Percentiles rank a stretch among this genome's conserved stretches.
These are phyloP conservation scores for Alternaria tenuissima DNA, from an alignment of 2,329 filamentous ascomycete species.

Conservation along the genomic window DNA sequence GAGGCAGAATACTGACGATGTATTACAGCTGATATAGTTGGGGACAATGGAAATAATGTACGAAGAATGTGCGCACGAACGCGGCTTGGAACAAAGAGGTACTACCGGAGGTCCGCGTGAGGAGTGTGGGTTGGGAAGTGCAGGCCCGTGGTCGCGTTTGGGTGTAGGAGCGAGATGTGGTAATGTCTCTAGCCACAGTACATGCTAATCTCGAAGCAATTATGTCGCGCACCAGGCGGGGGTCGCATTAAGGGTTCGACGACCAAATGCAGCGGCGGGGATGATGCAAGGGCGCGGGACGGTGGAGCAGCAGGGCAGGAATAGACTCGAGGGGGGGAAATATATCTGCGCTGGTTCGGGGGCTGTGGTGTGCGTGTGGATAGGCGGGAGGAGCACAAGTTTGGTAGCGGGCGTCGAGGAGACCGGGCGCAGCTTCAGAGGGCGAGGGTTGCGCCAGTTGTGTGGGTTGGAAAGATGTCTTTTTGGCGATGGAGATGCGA, in stretches of 20 bases:
- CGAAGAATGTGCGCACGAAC: conserved; percentile 37
- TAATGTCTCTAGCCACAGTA: conserved; percentile 41
- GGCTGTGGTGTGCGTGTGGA: neutral
- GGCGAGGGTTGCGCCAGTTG: conserved; percentile 13
- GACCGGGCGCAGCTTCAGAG: conserved; percentile 4
- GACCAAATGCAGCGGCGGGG: conserved; percentile 30
- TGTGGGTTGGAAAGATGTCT: conserved; percentile 17
- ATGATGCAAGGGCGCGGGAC: conserved; percentile 43
- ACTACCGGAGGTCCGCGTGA: conserved; percentile 14
- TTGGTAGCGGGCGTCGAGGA: conserved; percentile 12
- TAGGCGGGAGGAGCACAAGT: neutral
- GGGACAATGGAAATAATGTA: conserved; percentile 29
- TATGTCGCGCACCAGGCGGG: conserved; percentile 49
- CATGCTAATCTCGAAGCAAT: conserved; percentile 52
- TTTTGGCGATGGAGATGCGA: conserved; percentile 19
- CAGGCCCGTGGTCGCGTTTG: conserved; percentile 37
- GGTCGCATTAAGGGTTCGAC: conserved; percentile 51
- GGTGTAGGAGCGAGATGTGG: neutral
- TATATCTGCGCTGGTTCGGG: conserved; percentile 2
- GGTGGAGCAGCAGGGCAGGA: conserved; percentile 6
- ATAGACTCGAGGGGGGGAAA: conserved; percentile 2
- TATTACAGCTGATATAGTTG: conserved; percentile 22
- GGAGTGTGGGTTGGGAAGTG: conserved; percentile 42
- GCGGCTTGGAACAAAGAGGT: conserved; percentile 33
- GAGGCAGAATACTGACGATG: conserved; percentile 26